Base-by-base conservation (phyloP, 2,329 filamentous ascomycete species). In the Escovopsis sp. region DNA sequence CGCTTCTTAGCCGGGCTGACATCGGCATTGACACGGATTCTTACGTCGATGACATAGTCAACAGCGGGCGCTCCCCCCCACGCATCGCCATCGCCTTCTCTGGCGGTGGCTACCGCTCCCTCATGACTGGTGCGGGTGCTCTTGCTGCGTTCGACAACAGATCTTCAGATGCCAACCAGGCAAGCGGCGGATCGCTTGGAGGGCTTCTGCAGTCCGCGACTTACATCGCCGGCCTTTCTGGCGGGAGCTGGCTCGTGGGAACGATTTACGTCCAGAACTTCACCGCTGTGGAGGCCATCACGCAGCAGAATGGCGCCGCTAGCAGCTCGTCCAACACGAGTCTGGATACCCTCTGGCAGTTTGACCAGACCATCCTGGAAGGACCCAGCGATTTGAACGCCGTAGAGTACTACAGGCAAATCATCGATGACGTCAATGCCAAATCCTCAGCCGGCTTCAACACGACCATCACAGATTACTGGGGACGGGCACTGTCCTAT, bases 211-310 rank as follows among this genome's bases (percentile, higher is more conserved):
- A 91, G 60, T 67, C 62, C 81, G 47, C 84, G 1, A 88, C 82
- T 0, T 89, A 89, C 52, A 58, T 88, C 1, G 67, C 81, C 24
- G 84, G 81, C 2, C 62, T 88, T 1, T 85, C 80, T 15, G 84
- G 84, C 5, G 84, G 84, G 35, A 73, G 76, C 39, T 88, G 84
- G 84, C 64, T 86, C 14, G 71, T 88, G 3, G 81, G 82, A 2
- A 83, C 78, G 27, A 66, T 88, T 1, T 85, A 74, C 48, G 64
- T 76, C 40, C 87, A 88, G 61, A 88, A 87, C 57, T 87, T 84
- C 54, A 81, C 79, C 1, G 74, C 74, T 0, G 70, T 88, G 2
- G 60, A 74, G 33, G 54, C 41, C 35, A 58, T 51, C 47, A 20
- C 20, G 3, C 20, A 20, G 20, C 20, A 20, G 20, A 20, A 20